Evolutionary conservation across 1,284 basidiomycete species (phyloP).

Genomic region (Phylloporus sp.): DNA sequence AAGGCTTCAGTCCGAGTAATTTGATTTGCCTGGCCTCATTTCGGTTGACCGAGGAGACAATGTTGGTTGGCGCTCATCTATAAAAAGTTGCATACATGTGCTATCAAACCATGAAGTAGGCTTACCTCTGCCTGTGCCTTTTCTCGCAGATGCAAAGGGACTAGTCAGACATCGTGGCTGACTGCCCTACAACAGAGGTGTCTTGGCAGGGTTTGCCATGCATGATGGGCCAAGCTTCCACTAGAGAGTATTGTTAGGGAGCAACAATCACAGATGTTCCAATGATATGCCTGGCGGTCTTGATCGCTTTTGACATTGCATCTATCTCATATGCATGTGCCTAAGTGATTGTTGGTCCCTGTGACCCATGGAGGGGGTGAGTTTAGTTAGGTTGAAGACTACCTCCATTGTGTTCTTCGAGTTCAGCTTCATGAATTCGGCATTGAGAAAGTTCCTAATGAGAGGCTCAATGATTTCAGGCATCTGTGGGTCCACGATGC

Average conservation of each 20-base stretch:
- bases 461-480: too few species aligned
- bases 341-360: slow-evolving; percentile 47
- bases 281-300: slow-evolving; percentile 64
- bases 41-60: slow-evolving; percentile 56
- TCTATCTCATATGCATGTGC: slow-evolving; percentile 86
- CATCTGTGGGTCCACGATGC: too few species aligned
- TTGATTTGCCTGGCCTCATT: slow-evolving; percentile 53
- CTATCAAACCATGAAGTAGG: too few species aligned
- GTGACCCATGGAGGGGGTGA: too few species aligned
- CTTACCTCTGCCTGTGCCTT: slow-evolving; percentile 60
- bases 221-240: slow-evolving; percentile 71
- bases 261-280: not conserved
- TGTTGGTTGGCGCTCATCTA: slow-evolving; percentile 78
- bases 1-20: slow-evolving; percentile 57
- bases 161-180: slow-evolving; percentile 88
- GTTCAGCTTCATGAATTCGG: too few species aligned
- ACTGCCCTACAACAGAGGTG: slow-evolving; percentile 89
- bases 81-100: slow-evolving; percentile 7
- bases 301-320: slow-evolving; percentile 87
- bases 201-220: slow-evolving; percentile 90
- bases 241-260: slow-evolving; percentile 37
- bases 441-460: too few species aligned
- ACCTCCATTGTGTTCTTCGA: too few species aligned
- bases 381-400: too few species aligned
- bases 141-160: slow-evolving; percentile 79